phyloP scores from a whole-genome alignment of 208 protist genomes.

The Trypanosoma melophagium region DNA sequence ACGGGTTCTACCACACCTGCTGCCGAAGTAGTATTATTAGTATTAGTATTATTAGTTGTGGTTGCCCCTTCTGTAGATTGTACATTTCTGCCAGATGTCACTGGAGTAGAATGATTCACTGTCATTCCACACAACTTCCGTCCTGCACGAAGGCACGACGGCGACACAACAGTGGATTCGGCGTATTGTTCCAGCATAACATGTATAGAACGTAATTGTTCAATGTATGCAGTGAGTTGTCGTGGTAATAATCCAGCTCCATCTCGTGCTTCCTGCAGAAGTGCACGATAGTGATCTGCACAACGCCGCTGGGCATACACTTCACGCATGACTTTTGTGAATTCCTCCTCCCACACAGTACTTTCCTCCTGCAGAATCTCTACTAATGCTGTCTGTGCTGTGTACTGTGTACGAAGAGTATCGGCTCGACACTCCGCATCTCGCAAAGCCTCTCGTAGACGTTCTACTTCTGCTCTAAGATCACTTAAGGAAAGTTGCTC shows the following conservation, averaged over 20 bases:
- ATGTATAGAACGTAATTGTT: constrained; percentile 18
- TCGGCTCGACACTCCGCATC: constrained; percentile 39
- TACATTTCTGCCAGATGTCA: too few species aligned
- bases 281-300: constrained; percentile 27
- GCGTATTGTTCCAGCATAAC: neutral
- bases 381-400: constrained; percentile 32
- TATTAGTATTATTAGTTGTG: too few species aligned
- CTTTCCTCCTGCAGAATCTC: constrained; percentile 54
- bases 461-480: constrained; percentile 33
- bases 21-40: too few species aligned
- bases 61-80: too few species aligned
- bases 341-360: constrained; percentile 65
- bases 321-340: constrained; percentile 35
- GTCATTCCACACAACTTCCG: too few species aligned
- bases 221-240: constrained; percentile 36
- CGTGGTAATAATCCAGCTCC: constrained; percentile 38
- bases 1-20: too few species aligned
- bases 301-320: constrained; percentile 30
- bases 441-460: constrained; percentile 46
- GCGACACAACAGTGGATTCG: neutral
- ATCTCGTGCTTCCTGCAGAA: constrained; percentile 32
- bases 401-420: constrained; percentile 45
- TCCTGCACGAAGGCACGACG: neutral
- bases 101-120: too few species aligned
- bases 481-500: constrained; percentile 44